Evolutionary conservation across 192 early-diverging fungal species (phyloP).

Genomic region (Bifiguratus adelaidae): DNA sequence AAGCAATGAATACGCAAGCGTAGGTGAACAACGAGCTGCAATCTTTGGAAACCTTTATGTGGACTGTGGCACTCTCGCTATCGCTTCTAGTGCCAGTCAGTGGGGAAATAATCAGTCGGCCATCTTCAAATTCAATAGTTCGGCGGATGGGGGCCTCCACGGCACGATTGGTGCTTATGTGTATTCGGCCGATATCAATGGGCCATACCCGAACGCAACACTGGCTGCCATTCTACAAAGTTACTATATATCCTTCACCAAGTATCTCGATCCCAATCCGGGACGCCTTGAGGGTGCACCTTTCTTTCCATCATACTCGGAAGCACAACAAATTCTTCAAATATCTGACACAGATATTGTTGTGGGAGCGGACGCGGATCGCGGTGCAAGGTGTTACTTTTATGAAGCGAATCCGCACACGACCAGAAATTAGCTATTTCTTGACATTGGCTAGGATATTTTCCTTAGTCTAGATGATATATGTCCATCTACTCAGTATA

Average conservation of each 20-base stretch:
- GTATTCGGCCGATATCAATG: background rate
- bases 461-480: no score
- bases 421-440: background rate
- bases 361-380: background rate
- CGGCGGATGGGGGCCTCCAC: background rate
- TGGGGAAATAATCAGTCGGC: background rate
- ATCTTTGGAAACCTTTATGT: background rate
- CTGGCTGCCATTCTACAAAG: background rate
- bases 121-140: background rate
- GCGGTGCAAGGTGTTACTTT: background rate
- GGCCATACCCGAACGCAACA: background rate
- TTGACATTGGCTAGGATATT: no score
- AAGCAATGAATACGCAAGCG: background rate
- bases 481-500: no score
- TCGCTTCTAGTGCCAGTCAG: background rate
- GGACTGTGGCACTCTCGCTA: background rate
- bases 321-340: background rate
- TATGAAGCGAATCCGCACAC: background rate
- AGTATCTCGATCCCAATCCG: background rate
- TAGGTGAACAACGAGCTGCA: background rate
- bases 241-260: conserved; percentile 1
- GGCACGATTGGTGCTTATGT: background rate
- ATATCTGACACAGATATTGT: background rate
- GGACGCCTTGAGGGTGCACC: background rate
- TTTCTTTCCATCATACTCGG: background rate